A percentile compares a stretch with the other conserved stretches of the same genome.
Evolutionary conservation across 768 basidiomycete genomes (phyloP).

Genomic region (Phylloporus scabripes): DNA sequence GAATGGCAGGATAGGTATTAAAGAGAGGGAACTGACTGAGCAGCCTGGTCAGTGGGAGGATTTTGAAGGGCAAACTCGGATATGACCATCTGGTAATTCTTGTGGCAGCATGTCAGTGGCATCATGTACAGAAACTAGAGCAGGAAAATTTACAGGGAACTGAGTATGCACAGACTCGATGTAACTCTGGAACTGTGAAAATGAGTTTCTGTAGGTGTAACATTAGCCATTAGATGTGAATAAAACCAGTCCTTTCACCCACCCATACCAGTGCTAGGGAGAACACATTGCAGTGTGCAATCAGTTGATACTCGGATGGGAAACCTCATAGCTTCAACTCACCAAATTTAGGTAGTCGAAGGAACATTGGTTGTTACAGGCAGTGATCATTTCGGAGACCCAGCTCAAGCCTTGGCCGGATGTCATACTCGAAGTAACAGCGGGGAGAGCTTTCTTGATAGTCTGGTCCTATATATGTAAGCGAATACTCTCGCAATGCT

Average conservation of each 20-base stretch:
- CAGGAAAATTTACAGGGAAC: constrained; percentile 23
- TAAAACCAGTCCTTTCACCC: background rate
- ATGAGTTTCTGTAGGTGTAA: constrained; percentile 15
- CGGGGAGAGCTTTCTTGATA: constrained; percentile 36
- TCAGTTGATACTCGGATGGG: no score
- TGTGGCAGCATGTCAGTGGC: constrained; percentile 1
- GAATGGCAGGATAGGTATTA: background rate
- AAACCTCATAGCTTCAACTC: background rate
- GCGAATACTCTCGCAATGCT: background rate
- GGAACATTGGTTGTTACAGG: constrained; percentile 33
- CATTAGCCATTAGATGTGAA: background rate
- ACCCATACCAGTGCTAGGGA: constrained; percentile 29
- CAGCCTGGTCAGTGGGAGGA: constrained; percentile 27
- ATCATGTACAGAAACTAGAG: background rate
- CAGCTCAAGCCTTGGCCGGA: constrained; percentile 33
- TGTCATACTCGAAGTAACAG: constrained; percentile 30
- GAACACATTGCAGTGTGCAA: background rate
- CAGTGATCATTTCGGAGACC: constrained; percentile 32
- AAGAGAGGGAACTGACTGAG: constrained; percentile 20
- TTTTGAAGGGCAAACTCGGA: constrained; percentile 32
- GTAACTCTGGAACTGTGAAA: constrained; percentile 27
- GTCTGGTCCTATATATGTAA: constrained; percentile 17
- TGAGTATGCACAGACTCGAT: constrained; percentile 22
- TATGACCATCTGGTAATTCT: constrained; percentile 26
- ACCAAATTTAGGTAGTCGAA: constrained; percentile 35